Evolutionary conservation across 2,329 filamentous ascomycete genomes (phyloP).

Genomic region (Pseudogymnoascus pannorum): DNA sequence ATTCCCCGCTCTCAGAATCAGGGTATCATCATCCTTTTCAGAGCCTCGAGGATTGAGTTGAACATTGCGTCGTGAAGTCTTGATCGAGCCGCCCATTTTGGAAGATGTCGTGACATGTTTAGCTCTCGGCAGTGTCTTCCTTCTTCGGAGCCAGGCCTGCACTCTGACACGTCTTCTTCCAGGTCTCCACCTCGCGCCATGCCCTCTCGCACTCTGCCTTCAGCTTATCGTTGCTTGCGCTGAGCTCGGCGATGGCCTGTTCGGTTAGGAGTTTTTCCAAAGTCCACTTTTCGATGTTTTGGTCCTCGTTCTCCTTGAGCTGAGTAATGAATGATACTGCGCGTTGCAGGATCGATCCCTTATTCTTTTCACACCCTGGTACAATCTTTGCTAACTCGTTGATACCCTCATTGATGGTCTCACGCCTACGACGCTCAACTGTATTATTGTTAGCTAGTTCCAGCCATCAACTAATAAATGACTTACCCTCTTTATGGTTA

Average conservation of each 20-base stretch:
- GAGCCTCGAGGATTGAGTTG: conserved; percentile 6
- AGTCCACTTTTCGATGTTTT: conserved; percentile 92
- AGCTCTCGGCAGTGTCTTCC: conserved; percentile 28
- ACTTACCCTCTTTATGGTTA: conserved; percentile 94
- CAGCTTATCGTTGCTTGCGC: conserved; percentile 77
- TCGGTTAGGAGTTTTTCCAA: conserved; percentile 84
- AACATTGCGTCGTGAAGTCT: conserved; percentile 8
- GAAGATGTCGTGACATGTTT: conserved; percentile 20
- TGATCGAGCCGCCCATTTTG: conserved; percentile 19
- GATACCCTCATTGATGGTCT: conserved; percentile 98
- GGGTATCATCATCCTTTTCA: conserved; percentile 8
- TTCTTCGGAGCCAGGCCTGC: conserved; percentile 47
- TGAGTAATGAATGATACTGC: conserved; percentile 92
- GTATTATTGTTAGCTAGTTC: conserved; percentile 21
- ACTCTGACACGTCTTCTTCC: conserved; percentile 63
- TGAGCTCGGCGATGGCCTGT: conserved; percentile 82
- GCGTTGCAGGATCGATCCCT: conserved; percentile 89
- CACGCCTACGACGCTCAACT: conserved; percentile 94
- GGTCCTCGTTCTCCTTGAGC: conserved; percentile 86
- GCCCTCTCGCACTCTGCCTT: conserved; percentile 72
- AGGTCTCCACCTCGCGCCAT: conserved; percentile 70
- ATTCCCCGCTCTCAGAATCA: background rate
- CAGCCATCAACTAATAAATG: background rate
- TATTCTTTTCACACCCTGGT: conserved; percentile 97
- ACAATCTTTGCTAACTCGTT: conserved; percentile 98